Percentiles rank a stretch among this genome's conserved stretches.
Evolutionary conservation across 108 stramenopile genomes (phyloP).

Genomic region (Skeletonema tropicum): DNA sequence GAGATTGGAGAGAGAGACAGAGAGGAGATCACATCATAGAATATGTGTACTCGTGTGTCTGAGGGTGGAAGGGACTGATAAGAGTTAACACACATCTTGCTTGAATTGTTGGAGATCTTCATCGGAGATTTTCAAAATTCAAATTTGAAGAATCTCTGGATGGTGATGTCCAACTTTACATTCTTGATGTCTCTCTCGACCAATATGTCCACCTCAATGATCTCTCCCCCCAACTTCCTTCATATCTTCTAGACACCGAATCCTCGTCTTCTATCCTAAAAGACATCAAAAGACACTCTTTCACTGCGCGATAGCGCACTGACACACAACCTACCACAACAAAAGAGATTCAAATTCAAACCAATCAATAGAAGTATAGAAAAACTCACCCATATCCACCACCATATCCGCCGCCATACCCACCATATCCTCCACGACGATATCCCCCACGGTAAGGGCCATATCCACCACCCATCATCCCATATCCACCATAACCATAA

Average conservation of each 20-base stretch:
- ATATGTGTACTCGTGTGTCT: too few species aligned
- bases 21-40: too few species aligned
- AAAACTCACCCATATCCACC: constrained; percentile 19
- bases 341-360: not conserved
- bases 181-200: too few species aligned
- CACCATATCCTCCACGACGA: constrained; percentile 27
- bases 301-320: not conserved
- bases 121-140: too few species aligned
- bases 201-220: not conserved
- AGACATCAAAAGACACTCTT: not conserved
- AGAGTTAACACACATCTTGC: too few species aligned
- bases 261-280: too few species aligned
- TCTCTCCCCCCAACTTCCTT: not conserved
- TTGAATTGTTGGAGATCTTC: too few species aligned
- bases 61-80: too few species aligned
- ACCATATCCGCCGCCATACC: constrained; percentile 11
- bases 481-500: constrained; percentile 22
- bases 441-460: constrained; percentile 13
- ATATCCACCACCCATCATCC: constrained; percentile 13
- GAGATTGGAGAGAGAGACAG: not conserved
- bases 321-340: not conserved
- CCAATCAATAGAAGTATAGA: too few species aligned
- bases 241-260: too few species aligned
- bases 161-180: too few species aligned
- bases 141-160: too few species aligned